A percentile compares a stretch with the other conserved stretches of the same genome.
These are phyloP conservation scores for Ambrosia hybrid DNA, from an alignment of 140 eudicot genomes.

Conservation along the genomic window DNA sequence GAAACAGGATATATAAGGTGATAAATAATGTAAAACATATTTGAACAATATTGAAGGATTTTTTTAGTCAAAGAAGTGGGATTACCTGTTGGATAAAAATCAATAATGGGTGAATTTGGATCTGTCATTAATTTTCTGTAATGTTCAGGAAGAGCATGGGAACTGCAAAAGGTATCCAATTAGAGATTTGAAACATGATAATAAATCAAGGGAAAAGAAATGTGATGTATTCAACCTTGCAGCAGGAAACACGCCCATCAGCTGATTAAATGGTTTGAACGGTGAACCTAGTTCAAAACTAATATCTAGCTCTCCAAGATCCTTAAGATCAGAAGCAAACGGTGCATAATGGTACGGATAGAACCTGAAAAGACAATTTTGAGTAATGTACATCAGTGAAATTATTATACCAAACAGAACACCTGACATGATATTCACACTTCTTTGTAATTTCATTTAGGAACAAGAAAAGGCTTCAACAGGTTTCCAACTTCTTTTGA, in stretches of 20 bases:
- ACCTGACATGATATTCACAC: background rate
- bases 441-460: background rate
- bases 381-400: slow-evolving; percentile 13
- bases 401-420: background rate
- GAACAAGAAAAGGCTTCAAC: slow-evolving; percentile 18
- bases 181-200: background rate
- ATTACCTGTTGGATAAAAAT: slow-evolving; percentile 88
- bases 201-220: background rate
- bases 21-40: background rate
- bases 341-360: slow-evolving; percentile 99
- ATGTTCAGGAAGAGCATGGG: slow-evolving; percentile 93
- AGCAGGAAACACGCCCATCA: slow-evolving; percentile 97
- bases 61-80: slow-evolving; percentile 9
- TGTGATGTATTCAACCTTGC: slow-evolving; percentile 62
- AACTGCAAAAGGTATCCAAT: slow-evolving; percentile 44
- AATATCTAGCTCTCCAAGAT: slow-evolving; percentile 64
- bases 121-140: slow-evolving; percentile 87
- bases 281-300: slow-evolving; percentile 87
- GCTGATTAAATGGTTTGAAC: slow-evolving; percentile 90
- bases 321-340: slow-evolving; percentile 97
- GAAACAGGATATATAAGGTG: slow-evolving; percentile 21
- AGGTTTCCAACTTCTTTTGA: slow-evolving; percentile 3
- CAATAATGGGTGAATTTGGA: slow-evolving; percentile 88
- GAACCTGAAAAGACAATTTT: slow-evolving; percentile 54
- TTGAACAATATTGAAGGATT: background rate